phyloP scores from a whole-genome alignment of 2,329 filamentous ascomycete species.

The Fonsecaea pugnacius region DNA sequence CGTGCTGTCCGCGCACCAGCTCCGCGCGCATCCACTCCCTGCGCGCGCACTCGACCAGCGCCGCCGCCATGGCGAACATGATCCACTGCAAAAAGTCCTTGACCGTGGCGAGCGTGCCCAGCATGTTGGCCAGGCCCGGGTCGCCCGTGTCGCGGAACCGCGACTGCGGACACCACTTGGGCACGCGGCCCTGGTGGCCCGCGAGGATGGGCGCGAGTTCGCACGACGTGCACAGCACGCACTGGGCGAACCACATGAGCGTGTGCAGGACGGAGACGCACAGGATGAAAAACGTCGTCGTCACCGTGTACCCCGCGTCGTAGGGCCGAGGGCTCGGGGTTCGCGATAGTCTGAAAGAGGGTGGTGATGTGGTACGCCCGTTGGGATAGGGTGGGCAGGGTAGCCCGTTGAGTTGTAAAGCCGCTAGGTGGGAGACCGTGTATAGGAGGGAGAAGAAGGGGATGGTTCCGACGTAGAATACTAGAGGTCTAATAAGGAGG shows the following conservation, averaged over 20 bases:
- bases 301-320: slow-evolving; percentile 26
- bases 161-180: slow-evolving; percentile 34
- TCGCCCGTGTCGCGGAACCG: slow-evolving; percentile 30
- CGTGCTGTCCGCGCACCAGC: slow-evolving; percentile 15
- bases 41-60: slow-evolving; percentile 31
- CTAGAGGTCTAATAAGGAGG: slow-evolving; percentile 16
- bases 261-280: slow-evolving; percentile 25
- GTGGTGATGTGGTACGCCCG: neutral
- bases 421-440: slow-evolving; percentile 26
- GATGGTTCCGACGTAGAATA: slow-evolving; percentile 32
- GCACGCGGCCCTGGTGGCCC: slow-evolving; percentile 30
- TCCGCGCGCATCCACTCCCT: slow-evolving; percentile 30
- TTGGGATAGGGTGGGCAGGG: slow-evolving; percentile 20
- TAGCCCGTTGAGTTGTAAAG: slow-evolving; percentile 32
- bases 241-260: slow-evolving; percentile 29
- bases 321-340: slow-evolving; percentile 6
- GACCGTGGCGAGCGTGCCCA: slow-evolving; percentile 53
- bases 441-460: slow-evolving; percentile 32
- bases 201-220: slow-evolving; percentile 33
- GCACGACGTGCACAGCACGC: slow-evolving; percentile 32
- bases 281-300: slow-evolving; percentile 29
- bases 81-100: slow-evolving; percentile 33
- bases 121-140: slow-evolving; percentile 51
- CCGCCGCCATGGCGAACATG: slow-evolving; percentile 26
- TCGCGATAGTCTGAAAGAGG: neutral